Percentiles rank a stretch among this genome's conserved stretches.
Conservation (phyloP, 768 basidiomycete genomes). For the Tephrocybe sp. region DNA sequence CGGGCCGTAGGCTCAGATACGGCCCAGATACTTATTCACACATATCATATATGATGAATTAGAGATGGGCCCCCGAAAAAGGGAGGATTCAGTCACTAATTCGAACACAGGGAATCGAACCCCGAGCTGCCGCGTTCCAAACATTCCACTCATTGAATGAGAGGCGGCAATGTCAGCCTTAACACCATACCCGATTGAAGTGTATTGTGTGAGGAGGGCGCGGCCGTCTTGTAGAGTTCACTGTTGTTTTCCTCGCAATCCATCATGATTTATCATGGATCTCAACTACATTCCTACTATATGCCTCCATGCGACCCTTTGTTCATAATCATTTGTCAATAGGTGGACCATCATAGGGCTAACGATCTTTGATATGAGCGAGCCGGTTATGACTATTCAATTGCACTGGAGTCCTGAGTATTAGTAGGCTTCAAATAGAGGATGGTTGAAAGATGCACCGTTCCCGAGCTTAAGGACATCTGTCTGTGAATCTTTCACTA, state of each 20-base stretch:
- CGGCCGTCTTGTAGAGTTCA: too few species aligned
- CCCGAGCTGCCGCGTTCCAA: constrained; percentile 53
- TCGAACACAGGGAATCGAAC: constrained; percentile 54
- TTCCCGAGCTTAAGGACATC: neutral
- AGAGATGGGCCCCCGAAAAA: neutral
- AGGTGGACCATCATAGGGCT: neutral
- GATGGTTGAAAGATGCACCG: neutral
- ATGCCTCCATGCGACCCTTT: too few species aligned
- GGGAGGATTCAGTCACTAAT: constrained; percentile 10
- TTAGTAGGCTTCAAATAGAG: neutral
- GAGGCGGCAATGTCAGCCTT: constrained; percentile 65
- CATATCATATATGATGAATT: too few species aligned
- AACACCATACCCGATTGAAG: constrained; percentile 32
- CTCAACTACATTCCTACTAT: too few species aligned
- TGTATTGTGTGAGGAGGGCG: too few species aligned
- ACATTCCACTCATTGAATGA: constrained; percentile 30
- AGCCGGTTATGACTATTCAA: neutral
- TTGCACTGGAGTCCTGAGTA: too few species aligned
- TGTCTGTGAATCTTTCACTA: neutral
- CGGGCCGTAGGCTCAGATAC: too few species aligned
- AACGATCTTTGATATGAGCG: neutral
- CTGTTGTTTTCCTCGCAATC: too few species aligned
- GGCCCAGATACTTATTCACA: too few species aligned
- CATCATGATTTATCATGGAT: too few species aligned
- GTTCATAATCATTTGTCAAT: neutral